Evolutionary conservation across 208 protist species (phyloP).

Genomic region (Trichomonas tenax): DNA sequence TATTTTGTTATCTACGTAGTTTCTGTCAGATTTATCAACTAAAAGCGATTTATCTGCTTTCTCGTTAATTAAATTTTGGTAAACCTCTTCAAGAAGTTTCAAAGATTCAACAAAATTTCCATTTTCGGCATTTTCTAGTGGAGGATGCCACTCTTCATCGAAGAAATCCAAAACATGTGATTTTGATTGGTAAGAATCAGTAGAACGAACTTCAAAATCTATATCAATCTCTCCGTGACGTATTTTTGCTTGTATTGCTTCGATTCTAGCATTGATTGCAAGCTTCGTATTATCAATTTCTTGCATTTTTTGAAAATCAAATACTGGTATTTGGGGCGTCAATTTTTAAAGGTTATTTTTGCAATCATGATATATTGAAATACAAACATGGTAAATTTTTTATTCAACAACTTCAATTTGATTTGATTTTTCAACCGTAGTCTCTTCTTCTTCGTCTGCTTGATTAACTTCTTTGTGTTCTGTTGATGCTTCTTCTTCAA

Average conservation of each 20-base stretch:
- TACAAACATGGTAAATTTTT: too few species aligned
- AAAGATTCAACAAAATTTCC: background rate
- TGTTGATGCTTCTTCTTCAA: background rate
- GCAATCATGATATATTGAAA: too few species aligned
- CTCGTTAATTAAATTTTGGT: background rate
- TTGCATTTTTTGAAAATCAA: background rate
- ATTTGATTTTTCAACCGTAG: background rate
- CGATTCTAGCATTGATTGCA: background rate
- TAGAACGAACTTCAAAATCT: background rate
- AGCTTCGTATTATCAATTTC: background rate
- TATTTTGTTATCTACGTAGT: background rate
- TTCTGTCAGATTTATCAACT: background rate
- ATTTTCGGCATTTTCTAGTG: background rate
- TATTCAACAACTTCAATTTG: background rate
- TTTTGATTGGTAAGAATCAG: background rate
- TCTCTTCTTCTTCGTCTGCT: background rate
- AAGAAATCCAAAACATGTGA: background rate
- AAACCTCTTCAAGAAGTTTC: background rate
- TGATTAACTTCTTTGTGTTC: background rate
- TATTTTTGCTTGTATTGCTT: background rate
- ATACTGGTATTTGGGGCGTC: too few species aligned
- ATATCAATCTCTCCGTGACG: background rate
- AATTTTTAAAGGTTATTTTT: too few species aligned
- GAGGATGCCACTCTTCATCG: background rate
- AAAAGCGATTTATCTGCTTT: background rate